These are phyloP conservation scores for Dittrichia graveolens DNA, from an alignment of 129 eudicot species.

Conservation along the genomic window DNA sequence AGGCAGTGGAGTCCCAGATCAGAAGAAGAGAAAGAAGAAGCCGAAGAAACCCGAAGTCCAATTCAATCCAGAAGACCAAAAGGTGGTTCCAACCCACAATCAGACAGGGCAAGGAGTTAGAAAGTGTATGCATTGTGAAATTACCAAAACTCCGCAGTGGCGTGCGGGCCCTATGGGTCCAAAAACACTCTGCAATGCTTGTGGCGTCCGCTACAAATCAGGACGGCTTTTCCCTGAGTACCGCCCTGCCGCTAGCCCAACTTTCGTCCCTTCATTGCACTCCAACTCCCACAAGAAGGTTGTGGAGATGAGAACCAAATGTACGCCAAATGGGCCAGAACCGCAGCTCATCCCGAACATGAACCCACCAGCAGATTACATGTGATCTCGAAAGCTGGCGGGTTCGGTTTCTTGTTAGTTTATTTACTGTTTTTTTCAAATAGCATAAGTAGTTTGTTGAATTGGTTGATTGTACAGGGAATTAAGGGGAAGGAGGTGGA, in stretches of 20 bases:
- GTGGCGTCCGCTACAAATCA: conserved; percentile 95
- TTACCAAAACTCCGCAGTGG: conserved; percentile 98
- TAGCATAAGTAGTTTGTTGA: conserved; percentile 46
- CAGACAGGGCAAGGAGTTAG: conserved; percentile 54
- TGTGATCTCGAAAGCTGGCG: conserved; percentile 32
- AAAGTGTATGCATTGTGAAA: conserved; percentile 94
- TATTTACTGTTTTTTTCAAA: conserved; percentile 8
- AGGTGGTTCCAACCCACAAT: conserved; percentile 10
- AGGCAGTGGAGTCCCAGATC: conserved; percentile 25
- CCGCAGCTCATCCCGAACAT: conserved; percentile 36
- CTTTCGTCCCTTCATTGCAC: conserved; percentile 79
- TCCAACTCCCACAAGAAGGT: conserved; percentile 98
- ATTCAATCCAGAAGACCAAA: conserved; percentile 18
- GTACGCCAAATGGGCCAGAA: conserved; percentile 22
- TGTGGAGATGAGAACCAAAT: conserved; percentile 77
- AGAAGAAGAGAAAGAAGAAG: conserved; percentile 63
- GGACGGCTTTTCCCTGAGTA: conserved; percentile 95
- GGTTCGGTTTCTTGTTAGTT: conserved; percentile 21
- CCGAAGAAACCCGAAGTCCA: conserved; percentile 39
- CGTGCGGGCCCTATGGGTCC: conserved; percentile 98
- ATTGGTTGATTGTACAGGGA: conserved; percentile 68
- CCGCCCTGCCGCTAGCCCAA: conserved; percentile 97
- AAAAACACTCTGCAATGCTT: conserved; percentile 90
- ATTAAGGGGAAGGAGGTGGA: conserved; percentile 24
- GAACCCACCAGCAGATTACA: conserved; percentile 31